Percentiles rank a stretch among this genome's conserved stretches.
Evolutionary conservation across 192 early-diverging fungal species (phyloP).

Genomic region (Coemansia sp.): DNA sequence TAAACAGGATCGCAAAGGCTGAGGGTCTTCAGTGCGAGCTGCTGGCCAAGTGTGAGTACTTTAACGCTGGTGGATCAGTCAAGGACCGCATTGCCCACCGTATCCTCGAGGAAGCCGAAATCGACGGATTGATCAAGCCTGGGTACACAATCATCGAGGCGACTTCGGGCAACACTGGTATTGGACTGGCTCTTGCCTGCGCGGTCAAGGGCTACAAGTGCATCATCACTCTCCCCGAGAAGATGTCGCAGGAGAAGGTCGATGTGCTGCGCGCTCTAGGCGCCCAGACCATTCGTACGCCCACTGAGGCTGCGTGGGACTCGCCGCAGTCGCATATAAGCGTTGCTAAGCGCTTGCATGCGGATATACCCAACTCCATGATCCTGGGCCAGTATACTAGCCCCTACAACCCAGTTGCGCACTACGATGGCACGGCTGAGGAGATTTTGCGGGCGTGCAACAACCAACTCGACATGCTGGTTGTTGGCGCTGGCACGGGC

Average conservation of each 20-base stretch:
- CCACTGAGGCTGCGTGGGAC: constrained; percentile 99
- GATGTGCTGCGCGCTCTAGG: constrained; percentile 97
- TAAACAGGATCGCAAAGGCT: constrained; percentile 82
- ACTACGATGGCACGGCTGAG: constrained; percentile 93
- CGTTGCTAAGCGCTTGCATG: constrained; percentile 89
- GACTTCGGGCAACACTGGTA: constrained; percentile 99
- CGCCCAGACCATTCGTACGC: constrained; percentile 97
- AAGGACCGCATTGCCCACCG: constrained; percentile 98
- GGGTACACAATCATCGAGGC: constrained; percentile 97
- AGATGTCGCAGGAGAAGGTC: constrained; percentile 99
- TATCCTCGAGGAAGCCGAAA: constrained; percentile 96
- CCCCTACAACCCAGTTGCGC: constrained; percentile 96
- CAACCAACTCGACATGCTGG: constrained; percentile 94
- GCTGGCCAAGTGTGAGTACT: constrained; percentile 97
- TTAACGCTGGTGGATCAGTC: constrained; percentile 98
- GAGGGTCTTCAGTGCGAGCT: constrained; percentile 96
- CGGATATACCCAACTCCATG: constrained; percentile 93
- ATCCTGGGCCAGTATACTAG: constrained; percentile 98
- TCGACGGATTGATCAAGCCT: constrained; percentile 85
- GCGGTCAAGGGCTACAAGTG: constrained; percentile 99
- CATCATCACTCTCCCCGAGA: constrained; percentile 99
- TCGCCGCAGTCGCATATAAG: constrained; percentile 98
- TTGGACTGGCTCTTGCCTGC: constrained; percentile 93
- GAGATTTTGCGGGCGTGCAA: constrained; percentile 79
- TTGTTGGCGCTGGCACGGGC: constrained; percentile 93